phyloP scores from a whole-genome alignment of 495 filamentous ascomycete genomes.

The Tetracladium setigerum region DNA sequence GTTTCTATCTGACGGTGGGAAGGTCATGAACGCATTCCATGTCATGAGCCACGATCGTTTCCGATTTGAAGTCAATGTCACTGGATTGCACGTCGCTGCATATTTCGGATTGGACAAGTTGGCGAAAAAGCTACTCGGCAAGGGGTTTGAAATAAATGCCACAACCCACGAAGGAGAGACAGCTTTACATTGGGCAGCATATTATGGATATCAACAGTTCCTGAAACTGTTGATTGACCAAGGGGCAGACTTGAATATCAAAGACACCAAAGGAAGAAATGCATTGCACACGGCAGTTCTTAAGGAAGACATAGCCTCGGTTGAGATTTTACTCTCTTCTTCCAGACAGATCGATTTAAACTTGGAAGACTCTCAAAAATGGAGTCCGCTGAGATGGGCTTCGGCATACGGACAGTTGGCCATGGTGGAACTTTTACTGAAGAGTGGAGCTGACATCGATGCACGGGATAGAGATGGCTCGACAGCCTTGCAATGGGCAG shows the following conservation, averaged over 20 bases:
- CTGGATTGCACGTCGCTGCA: neutral
- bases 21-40: neutral
- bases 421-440: neutral
- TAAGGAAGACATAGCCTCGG: constrained; percentile 1
- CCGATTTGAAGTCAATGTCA: neutral
- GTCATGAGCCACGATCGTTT: neutral
- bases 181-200: neutral
- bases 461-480: neutral
- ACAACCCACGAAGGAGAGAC: neutral
- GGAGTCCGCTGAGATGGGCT: neutral
- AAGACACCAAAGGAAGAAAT: neutral
- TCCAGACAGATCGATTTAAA: neutral
- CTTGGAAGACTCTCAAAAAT: neutral
- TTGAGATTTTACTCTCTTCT: constrained; percentile 11
- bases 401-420: neutral
- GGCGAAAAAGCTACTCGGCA: neutral
- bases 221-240: neutral
- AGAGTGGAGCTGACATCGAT: neutral
- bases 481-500: neutral
- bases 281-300: neutral
- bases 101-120: neutral
- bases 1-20: neutral
- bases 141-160: neutral
- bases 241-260: neutral
- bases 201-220: neutral